These are phyloP conservation scores for Blastobotrys raffinosifermentans DNA, from an alignment of 1,139 yeast species.

Conservation along the genomic window DNA sequence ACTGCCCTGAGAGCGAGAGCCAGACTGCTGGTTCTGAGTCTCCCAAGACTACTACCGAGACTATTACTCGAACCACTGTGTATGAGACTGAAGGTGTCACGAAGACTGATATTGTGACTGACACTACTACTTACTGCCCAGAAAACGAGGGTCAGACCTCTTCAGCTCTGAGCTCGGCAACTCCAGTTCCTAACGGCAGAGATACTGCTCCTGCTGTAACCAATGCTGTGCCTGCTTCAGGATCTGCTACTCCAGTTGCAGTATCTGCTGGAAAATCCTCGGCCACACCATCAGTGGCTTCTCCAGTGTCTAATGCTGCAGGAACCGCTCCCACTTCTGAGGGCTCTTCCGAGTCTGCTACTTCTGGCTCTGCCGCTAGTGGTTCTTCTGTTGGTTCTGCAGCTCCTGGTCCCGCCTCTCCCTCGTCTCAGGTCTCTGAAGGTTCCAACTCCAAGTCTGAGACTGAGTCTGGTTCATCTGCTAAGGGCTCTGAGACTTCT, in stretches of 20 bases:
- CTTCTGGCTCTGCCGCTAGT: too few species aligned
- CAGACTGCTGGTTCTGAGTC: conserved; percentile 5
- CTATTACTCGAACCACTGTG: conserved; percentile 7
- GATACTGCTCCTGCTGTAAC: conserved; percentile 10
- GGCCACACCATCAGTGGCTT: conserved; percentile 2
- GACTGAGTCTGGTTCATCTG: too few species aligned
- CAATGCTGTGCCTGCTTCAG: conserved; percentile 8
- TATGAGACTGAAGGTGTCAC: conserved; percentile 8
- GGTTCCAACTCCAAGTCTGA: too few species aligned
- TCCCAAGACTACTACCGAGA: conserved; percentile 7
- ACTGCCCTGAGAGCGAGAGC: conserved; percentile 10
- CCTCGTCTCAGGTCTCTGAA: too few species aligned
- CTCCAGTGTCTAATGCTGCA: too few species aligned
- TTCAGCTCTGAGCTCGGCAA: conserved; percentile 4
- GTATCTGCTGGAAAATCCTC: background rate
- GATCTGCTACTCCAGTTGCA: conserved; percentile 4
- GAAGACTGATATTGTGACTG: conserved; percentile 3
- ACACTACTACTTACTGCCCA: conserved; percentile 12
- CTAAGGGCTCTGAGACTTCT: too few species aligned
- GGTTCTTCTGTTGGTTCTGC: too few species aligned
- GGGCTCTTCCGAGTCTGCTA: too few species aligned
- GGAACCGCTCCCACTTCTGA: too few species aligned
- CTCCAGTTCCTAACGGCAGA: conserved; percentile 10
- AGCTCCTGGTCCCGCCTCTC: too few species aligned
- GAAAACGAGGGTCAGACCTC: background rate